Evolutionary conservation across 2,329 filamentous ascomycete species (phyloP).

Genomic region (Ampelomyces quisqualis): DNA sequence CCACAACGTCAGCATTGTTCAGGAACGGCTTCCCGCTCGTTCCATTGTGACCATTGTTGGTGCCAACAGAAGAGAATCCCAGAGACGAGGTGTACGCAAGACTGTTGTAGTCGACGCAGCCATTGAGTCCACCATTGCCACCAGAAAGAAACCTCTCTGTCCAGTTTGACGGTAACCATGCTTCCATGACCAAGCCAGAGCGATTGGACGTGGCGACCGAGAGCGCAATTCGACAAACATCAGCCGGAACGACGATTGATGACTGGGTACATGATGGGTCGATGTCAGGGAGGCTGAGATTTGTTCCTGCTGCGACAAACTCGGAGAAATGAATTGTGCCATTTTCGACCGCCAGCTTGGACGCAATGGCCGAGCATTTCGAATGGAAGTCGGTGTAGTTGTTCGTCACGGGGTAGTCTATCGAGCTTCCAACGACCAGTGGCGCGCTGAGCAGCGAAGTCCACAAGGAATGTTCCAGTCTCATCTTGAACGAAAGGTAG

Average conservation of each 20-base stretch:
- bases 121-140: conserved; percentile 46
- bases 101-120: conserved; percentile 44
- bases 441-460: conserved; percentile 14
- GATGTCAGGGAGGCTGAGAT: conserved; percentile 43
- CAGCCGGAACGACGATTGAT: conserved; percentile 35
- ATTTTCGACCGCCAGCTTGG: conserved; percentile 34
- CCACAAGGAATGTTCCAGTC: conserved; percentile 14
- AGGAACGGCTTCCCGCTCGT: conserved; percentile 51
- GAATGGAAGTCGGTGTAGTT: conserved; percentile 18
- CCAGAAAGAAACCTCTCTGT: conserved; percentile 40
- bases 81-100: conserved; percentile 43
- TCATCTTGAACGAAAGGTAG: conserved; percentile 16
- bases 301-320: conserved; percentile 45
- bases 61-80: conserved; percentile 46
- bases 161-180: conserved; percentile 49
- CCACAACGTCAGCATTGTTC: conserved; percentile 48
- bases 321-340: conserved; percentile 43
- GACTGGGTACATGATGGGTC: conserved; percentile 43
- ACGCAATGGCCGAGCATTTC: conserved; percentile 32
- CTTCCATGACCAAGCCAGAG: conserved; percentile 48
- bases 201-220: conserved; percentile 44
- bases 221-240: conserved; percentile 47
- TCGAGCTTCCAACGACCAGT: conserved; percentile 4
- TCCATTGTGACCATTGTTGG: conserved; percentile 49
- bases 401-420: background rate